These are phyloP conservation scores for Umbelopsis sp. DNA, from an alignment of 371 early-diverging fungal genomes.

Conservation along the genomic window DNA sequence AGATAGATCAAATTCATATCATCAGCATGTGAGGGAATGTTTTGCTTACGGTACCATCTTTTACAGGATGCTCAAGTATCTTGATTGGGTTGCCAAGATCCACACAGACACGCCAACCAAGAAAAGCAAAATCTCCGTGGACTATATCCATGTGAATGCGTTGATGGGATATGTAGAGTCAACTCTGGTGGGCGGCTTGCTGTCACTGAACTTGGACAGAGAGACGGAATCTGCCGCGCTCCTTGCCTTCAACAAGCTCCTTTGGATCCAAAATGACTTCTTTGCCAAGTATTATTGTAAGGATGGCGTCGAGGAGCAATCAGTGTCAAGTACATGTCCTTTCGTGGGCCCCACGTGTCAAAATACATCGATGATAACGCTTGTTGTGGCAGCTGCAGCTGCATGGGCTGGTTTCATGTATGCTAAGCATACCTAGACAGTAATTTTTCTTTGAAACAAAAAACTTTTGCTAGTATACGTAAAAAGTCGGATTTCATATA, in stretches of 20 bases:
- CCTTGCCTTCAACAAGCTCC: conserved; percentile 79
- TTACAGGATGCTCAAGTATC: conserved; percentile 67
- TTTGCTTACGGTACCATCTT: too few relatives aligned
- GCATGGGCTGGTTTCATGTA: neutral
- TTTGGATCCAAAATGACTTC: conserved; percentile 90
- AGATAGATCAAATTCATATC: neutral
- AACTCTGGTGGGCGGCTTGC: conserved; percentile 65
- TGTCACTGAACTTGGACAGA: conserved; percentile 61
- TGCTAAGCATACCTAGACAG: neutral
- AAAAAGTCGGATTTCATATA: too few relatives aligned
- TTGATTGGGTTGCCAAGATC: conserved; percentile 79
- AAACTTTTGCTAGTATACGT: too few relatives aligned
- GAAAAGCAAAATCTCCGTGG: conserved; percentile 79
- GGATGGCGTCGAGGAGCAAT: neutral
- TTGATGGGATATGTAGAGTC: conserved; percentile 76
- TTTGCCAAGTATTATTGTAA: conserved; percentile 80
- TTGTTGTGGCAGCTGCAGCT: neutral
- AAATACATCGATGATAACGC: too few relatives aligned
- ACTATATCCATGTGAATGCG: conserved; percentile 82
- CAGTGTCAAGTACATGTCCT: too few relatives aligned
- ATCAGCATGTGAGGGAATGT: too few relatives aligned
- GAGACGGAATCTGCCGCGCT: conserved; percentile 62
- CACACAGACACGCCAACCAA: conserved; percentile 71
- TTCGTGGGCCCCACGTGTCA: too few relatives aligned
- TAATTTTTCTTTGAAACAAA: too few relatives aligned